Conservation (phyloP, 176 grass and related monocot genomes). For the Metroxylon sagu region DNA sequence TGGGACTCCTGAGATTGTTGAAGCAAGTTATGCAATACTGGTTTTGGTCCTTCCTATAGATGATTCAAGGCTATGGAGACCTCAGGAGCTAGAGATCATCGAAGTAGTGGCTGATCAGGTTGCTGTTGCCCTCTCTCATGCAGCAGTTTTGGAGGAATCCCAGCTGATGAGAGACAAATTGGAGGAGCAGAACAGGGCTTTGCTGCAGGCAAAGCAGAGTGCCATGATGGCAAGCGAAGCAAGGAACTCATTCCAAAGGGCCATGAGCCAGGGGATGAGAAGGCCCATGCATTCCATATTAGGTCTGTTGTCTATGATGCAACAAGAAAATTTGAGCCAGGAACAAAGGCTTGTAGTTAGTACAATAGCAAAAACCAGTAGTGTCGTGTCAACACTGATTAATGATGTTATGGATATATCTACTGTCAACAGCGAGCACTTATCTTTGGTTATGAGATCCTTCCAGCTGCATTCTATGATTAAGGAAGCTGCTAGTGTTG, state of each 20-base stretch:
- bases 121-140: slow-evolving; percentile 15
- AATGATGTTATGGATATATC: slow-evolving; percentile 2
- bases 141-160: slow-evolving; percentile 16
- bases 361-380: slow-evolving; percentile 11
- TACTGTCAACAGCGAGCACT: neutral
- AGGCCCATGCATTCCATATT: slow-evolving; percentile 8
- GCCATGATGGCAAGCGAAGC: slow-evolving; percentile 13
- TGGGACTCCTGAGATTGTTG: slow-evolving; percentile 6
- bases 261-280: slow-evolving; percentile 9
- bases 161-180: slow-evolving; percentile 19
- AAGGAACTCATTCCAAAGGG: slow-evolving; percentile 5
- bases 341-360: slow-evolving; percentile 12
- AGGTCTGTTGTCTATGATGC: slow-evolving; percentile 14
- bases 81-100: slow-evolving; percentile 8
- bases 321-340: slow-evolving; percentile 6
- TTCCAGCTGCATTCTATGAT: slow-evolving; percentile 13
- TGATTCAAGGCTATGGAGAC: slow-evolving; percentile 10
- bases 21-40: slow-evolving; percentile 14
- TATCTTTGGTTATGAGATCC: slow-evolving; percentile 5
- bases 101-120: slow-evolving; percentile 18
- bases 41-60: slow-evolving; percentile 13
- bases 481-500: slow-evolving; percentile 9
- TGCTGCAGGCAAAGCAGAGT: slow-evolving; percentile 6
- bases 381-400: slow-evolving; percentile 16
- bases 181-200: slow-evolving; percentile 15